Evolutionary conservation across 2,329 filamentous ascomycete species (phyloP), one percentile per base, ranked within the genome.

Genomic region (Ciborinia camelliae): DNA sequence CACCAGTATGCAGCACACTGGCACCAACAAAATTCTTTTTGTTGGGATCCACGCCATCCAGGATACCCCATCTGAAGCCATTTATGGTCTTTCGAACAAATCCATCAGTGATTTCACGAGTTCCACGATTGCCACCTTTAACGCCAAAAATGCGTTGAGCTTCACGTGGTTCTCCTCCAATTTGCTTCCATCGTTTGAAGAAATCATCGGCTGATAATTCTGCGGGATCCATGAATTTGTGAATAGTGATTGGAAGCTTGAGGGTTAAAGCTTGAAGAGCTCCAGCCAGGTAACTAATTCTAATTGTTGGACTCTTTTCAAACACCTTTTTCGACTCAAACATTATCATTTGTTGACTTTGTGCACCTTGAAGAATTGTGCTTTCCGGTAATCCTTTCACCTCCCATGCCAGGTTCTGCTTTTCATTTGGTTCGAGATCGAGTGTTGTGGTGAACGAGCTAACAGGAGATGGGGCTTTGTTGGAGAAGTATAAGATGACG

Each of bases 111-210:
- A 96, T 85, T 68, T 89, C 87, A 65, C 85, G 81, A 15, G 82
- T 81, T 20, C 81, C 82, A 63, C 84, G 82, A 68, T 78, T 82
- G 35, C 82, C 82, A 1, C 75, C 76, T 1, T 80, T 78, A 14
- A 94, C 76, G 0, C 88, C 87, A 76, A 99, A 96, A 39, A 98
- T 92, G 55, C 85, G 85, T 76, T 99, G 95, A 0, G 91, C 88
- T 77, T 99, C 96, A 37, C 96, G 86, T 1, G 93, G 89, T 1
- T 86, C 86, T 6, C 90, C 92, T 15, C 95, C 95, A 72, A 99
- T 98, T 79, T 99, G 95, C 82, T 97, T 96, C 95, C 95, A 99
- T 60, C 96, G 84, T 82, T 96, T 97, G 85, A 99, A 99, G 79
- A 98, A 99, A 75, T 99, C 95, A 61, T 99, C 95, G 0, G 89